Base-by-base conservation (phyloP, 768 basidiomycete species). In the Pleurotus djamor region DNA sequence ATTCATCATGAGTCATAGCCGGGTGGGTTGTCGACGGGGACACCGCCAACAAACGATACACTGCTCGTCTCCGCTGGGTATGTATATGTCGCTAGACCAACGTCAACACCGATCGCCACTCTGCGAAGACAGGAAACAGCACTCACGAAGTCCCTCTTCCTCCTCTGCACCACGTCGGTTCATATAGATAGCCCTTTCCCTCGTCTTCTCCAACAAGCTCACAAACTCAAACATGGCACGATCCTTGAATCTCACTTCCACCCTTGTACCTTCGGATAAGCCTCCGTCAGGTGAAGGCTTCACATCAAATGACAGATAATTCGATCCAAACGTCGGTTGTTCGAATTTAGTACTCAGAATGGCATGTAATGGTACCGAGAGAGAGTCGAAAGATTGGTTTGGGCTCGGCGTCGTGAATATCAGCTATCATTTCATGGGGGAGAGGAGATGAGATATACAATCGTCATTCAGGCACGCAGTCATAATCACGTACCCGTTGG, bases 171-270 rank as follows among this genome's bases (percentile, higher is more conserved):
- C 67, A 68, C 85, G 84, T 49, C 88, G 76, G 68, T 77, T 86
- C 90, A 91, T 91, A 64, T 87, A 90, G 52, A 91, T 83, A 13
- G 84, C 84, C 49, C 82, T 76, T 73, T 92, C 90, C 52, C 91
- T 81, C 36, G 88, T 83, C 78, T 92, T 92, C 74, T 91, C 89
- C 55, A 94, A 71, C 28, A 84, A 69, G 50, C 81, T 83, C 38
- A 87, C 84, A 64, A 94, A 94, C 67, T 85, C 78, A 66, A 91
- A 91, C 77, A 92, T 83, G 10, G 84, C 81, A 47, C 80, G 77
- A 67, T 89, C 80, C 68, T 80, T 83, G 68, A 90, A 81, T 58
- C 90, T 82, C 43, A 92, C 73, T 70, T 92, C 89, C 3, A 80
- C 82, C 54, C 71, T 80, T 12, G 88, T 88, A 1, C 88, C 88